Conservation (phyloP, 176 grass and related monocot genomes). For the maize (Zea mays) region Zm-B73-REFERENCE-NAM-5.0 NC_050099.1:180802001-180802500, state of each 20-base stretch:
- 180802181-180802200: constrained; percentile 29
- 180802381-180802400: not conserved
- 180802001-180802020: not conserved
- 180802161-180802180: not conserved
- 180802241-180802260: constrained; percentile 97
- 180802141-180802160: not conserved
- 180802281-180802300: constrained; percentile 4
- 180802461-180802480: too few relatives aligned
- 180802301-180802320: not conserved
- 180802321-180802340: not conserved
- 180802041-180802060: constrained; percentile 97
- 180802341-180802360: constrained; percentile 1
- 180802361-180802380: not conserved
- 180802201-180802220: constrained; percentile 96
- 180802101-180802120: constrained; percentile 98
- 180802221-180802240: constrained; percentile 90
- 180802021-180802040: constrained; percentile 13
- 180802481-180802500: too few relatives aligned
- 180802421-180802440: too few relatives aligned
- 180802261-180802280: constrained; percentile 62
- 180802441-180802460: too few relatives aligned
- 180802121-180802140: constrained; percentile 37
- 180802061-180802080: constrained; percentile 95
- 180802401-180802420: too few relatives aligned
- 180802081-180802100: constrained; percentile 96